These are phyloP conservation scores for Plasmodium yoelii DNA, from an alignment of 169 alveolate genomes.

Conservation along the genomic window DNA sequence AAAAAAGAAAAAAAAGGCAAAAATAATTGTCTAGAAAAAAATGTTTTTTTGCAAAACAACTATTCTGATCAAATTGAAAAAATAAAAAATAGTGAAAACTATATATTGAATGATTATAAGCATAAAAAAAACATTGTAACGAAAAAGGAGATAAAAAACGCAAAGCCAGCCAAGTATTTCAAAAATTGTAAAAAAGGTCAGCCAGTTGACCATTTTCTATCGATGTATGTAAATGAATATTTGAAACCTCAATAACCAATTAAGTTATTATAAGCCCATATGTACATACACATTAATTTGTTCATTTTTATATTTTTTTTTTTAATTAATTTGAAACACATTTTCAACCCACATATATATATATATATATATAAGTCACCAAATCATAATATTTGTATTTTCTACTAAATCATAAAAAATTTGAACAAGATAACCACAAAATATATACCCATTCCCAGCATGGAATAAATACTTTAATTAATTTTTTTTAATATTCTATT, in stretches of 20 bases:
- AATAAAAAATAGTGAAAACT: slow-evolving; percentile 15
- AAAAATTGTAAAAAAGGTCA: slow-evolving; percentile 24
- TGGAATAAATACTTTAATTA: too few relatives aligned
- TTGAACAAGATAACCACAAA: too few relatives aligned
- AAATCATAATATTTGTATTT: too few relatives aligned
- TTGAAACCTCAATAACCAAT: too few relatives aligned
- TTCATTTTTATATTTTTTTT: too few relatives aligned
- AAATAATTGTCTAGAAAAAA: not conserved
- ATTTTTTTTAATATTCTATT: too few relatives aligned
- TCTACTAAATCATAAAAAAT: too few relatives aligned
- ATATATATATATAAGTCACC: too few relatives aligned
- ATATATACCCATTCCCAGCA: too few relatives aligned
- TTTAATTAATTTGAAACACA: too few relatives aligned
- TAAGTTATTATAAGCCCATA: not conserved
- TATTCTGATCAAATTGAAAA: not conserved
- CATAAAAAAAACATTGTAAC: slow-evolving; percentile 20
- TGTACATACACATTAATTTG: not conserved
- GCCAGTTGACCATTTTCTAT: slow-evolving; percentile 12
- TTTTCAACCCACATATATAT: too few relatives aligned
- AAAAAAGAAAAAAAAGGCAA: not conserved
- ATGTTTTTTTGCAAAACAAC: not conserved
- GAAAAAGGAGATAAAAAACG: slow-evolving; percentile 6
- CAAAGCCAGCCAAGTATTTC: slow-evolving; percentile 36
- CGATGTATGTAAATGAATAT: not conserved
- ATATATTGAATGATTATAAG: slow-evolving; percentile 51